Base-by-base conservation (phyloP, 371 early-diverging fungal species). In the Dinochytrium kinnereticum region DNA sequence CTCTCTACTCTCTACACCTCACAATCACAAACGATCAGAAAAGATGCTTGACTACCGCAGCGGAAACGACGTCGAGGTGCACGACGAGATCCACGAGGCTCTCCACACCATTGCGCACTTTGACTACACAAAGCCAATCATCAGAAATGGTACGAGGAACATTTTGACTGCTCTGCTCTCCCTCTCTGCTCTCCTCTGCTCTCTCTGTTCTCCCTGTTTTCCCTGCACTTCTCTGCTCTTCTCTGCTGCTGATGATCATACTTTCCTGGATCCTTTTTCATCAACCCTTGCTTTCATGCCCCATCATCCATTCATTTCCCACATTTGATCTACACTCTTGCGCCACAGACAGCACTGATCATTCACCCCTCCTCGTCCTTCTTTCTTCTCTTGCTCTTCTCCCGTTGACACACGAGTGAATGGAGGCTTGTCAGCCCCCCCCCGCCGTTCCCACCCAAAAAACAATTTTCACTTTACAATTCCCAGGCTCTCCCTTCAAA, bases 41-140 rank as follows among this genome's bases (percentile, higher is more conserved):
- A 55, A 19, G 30, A 61, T 61, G 61, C n/a, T 26, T 26, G 61
- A 37, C 34, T 13, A 37, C 61, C 61, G 61, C 57, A 30, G 57
- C 37, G 61, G 3, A 5, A 66, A 66, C 66, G 75, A 74, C 51
- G 72, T 70, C 64, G 71, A 64, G 57, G 69, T 68, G 44, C 81
- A 81, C 68, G 83, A 82, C 72, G 78, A 72, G 38, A 84, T 87
- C 75, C 82, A 81, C 78, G 82, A 87, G 74, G 80, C 80, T 2
- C 82, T 87, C 36, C 80, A 83, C 82, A 68, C 72, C 21, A 78
- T 81, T 44, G 86, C 87, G 39, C 81, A 81, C 68, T 81, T 87
- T 75, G 86, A 87, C 81, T 82, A 75, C 78, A 73, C 75, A 75
- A 85, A 85, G 75, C 84, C 84, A 51, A 87, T 87, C 77, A 82